Evolutionary conservation across 805 yeast genomes (phyloP).

Genomic region (Metschnikowia amazonensis): DNA sequence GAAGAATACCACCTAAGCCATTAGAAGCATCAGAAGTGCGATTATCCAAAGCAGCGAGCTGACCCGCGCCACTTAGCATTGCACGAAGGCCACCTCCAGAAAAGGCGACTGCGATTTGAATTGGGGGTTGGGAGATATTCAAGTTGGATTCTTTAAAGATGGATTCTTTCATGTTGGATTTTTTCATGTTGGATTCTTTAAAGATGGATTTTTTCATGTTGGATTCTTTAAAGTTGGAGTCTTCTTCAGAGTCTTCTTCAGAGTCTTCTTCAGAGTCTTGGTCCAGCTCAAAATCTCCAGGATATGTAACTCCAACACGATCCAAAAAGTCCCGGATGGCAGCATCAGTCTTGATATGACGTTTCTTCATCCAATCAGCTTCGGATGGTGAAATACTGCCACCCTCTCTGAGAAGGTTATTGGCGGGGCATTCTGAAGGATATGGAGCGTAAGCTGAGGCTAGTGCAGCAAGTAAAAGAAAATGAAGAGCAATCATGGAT

Average conservation of each 20-base stretch:
- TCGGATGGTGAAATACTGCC: conserved; percentile 45
- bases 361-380: conserved; percentile 45
- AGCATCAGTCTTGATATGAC: conserved; percentile 13
- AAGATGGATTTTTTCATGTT: no score
- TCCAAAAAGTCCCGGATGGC: conserved; percentile 14
- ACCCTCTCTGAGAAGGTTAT: conserved; percentile 44
- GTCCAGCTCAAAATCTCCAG: background rate
- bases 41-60: conserved; percentile 18
- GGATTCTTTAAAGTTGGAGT: no score
- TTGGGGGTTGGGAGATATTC: background rate
- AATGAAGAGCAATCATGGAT: background rate
- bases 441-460: conserved; percentile 52
- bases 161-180: no score
- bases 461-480: background rate
- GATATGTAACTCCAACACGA: conserved; percentile 10
- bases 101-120: conserved; percentile 31
- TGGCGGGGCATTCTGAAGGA: conserved; percentile 48
- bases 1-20: conserved; percentile 69
- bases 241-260: no score
- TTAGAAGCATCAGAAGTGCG: conserved; percentile 23
- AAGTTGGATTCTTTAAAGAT: no score
- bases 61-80: conserved; percentile 28
- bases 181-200: no score
- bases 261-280: no score
- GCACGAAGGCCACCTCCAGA: conserved; percentile 37